These are phyloP conservation scores for Debaryomyces tyrocola DNA, from an alignment of 805 yeast genomes.

Conservation along the genomic window DNA sequence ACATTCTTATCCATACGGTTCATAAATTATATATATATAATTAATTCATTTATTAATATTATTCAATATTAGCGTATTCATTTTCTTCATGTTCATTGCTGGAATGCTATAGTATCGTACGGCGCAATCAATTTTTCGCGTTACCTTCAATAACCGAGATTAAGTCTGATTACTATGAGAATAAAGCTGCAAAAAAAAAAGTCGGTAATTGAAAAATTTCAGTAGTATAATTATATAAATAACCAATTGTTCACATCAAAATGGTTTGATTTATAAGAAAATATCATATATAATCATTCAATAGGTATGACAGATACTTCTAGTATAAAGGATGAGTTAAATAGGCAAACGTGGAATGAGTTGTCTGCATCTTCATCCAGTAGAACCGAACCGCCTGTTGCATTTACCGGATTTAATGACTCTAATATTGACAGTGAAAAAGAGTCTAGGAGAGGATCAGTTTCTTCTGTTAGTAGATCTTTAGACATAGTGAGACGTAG, in stretches of 20 bases:
- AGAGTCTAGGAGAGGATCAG: conserved; percentile 15
- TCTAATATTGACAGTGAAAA: neutral
- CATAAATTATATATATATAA: too few relatives aligned
- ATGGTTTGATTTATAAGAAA: too few relatives aligned
- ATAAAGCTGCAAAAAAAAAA: neutral
- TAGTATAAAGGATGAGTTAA: conserved; percentile 5
- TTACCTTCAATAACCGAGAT: conserved; percentile 5
- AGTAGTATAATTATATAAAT: neutral
- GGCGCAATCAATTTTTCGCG: neutral
- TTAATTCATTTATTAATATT: neutral
- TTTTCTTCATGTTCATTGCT: too few relatives aligned
- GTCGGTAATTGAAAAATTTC: conserved; percentile 2
- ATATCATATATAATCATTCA: neutral
- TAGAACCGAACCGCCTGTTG: conserved; percentile 10
- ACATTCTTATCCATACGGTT: too few relatives aligned
- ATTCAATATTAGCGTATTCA: too few relatives aligned
- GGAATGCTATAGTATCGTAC: too few relatives aligned
- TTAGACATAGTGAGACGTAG: conserved; percentile 17
- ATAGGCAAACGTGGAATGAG: conserved; percentile 4
- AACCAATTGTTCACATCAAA: too few relatives aligned
- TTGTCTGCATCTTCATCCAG: conserved; percentile 13
- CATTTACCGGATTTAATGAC: conserved; percentile 9
- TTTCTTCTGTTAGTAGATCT: conserved; percentile 13
- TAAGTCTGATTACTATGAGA: neutral
- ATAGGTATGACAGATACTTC: neutral